A percentile compares a stretch with the other conserved stretches of the same genome.
phyloP scores from a whole-genome alignment of 495 filamentous ascomycete species.

The Lasiosphaeris hirsuta region DNA sequence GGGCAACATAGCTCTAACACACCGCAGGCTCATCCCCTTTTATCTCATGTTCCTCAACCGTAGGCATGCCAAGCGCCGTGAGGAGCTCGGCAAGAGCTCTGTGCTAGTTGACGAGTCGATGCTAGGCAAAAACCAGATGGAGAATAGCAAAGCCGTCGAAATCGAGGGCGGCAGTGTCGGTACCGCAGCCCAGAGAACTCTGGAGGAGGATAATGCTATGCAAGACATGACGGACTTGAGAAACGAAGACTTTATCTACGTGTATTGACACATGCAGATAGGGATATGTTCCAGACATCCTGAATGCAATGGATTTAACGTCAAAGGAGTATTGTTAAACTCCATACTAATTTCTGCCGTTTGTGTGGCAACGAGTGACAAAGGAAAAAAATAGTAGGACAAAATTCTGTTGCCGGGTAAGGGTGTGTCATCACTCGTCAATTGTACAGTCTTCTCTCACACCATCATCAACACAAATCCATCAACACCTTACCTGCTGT shows the following conservation, averaged over 20 bases:
- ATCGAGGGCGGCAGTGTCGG: conserved; percentile 46
- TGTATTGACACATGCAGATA: conserved; percentile 41
- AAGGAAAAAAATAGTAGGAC: neutral
- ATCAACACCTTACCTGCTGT: neutral
- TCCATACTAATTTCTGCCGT: too few relatives aligned
- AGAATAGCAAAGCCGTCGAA: conserved; percentile 42
- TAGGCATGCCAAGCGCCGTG: conserved; percentile 42
- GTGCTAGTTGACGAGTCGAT: conserved; percentile 39
- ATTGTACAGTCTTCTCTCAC: neutral
- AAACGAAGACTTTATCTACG: conserved; percentile 60
- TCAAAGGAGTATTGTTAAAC: too few relatives aligned
- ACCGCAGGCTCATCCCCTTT: conserved; percentile 32
- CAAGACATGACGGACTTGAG: conserved; percentile 52
- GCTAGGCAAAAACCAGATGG: conserved; percentile 41
- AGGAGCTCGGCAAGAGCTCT: conserved; percentile 42
- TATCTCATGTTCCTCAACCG: conserved; percentile 49
- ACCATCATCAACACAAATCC: neutral
- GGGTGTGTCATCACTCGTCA: neutral
- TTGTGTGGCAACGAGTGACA: too few relatives aligned
- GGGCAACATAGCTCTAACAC: neutral
- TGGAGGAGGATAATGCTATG: conserved; percentile 46
- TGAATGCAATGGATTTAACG: too few relatives aligned
- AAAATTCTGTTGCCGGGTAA: neutral
- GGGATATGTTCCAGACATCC: too few relatives aligned
- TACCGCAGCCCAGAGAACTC: conserved; percentile 29